These are phyloP conservation scores for Coniophora puteana DNA, from an alignment of 1,284 basidiomycete genomes.

Conservation along the genomic window DNA sequence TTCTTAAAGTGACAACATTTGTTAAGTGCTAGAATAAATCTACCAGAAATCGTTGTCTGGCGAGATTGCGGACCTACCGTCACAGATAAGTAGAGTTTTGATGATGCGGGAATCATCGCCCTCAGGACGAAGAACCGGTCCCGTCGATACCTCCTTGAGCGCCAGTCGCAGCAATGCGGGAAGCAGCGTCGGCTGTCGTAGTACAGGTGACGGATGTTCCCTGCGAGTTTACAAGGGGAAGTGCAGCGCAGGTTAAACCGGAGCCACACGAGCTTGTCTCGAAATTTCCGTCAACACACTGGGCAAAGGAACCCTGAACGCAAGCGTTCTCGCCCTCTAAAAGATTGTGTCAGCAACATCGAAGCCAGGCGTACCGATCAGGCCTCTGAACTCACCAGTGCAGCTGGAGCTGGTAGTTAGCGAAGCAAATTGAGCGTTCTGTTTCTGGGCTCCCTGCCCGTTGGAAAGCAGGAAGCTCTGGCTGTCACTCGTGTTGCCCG, in stretches of 20 bases:
- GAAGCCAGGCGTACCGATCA: background rate
- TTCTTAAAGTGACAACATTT: no score
- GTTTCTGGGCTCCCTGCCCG: conserved; percentile 15
- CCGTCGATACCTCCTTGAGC: conserved; percentile 28
- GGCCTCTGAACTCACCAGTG: conserved; percentile 10
- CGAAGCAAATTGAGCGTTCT: conserved; percentile 16
- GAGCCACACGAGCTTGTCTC: conserved; percentile 13
- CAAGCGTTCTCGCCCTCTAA: conserved; percentile 26
- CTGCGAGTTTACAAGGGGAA: conserved; percentile 44
- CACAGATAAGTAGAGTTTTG: no score
- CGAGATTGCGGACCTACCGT: no score
- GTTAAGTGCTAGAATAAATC: no score
- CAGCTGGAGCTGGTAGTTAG: conserved; percentile 16
- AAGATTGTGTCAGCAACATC: background rate
- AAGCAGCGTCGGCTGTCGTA: conserved; percentile 30
- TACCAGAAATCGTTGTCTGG: no score
- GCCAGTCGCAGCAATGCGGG: conserved; percentile 33
- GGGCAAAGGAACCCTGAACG: conserved; percentile 19
- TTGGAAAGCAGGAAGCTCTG: conserved; percentile 12
- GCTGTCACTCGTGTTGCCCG: no score
- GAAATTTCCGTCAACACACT: conserved; percentile 22
- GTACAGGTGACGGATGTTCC: conserved; percentile 41
- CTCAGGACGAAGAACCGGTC: conserved; percentile 9
- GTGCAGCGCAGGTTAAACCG: conserved; percentile 35
- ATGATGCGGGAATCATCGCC: no score